Evolutionary conservation across 352 stramenopile species (phyloP), one percentile per base, ranked within the genome.

Genomic region (Globisporangium nagaii): DNA sequence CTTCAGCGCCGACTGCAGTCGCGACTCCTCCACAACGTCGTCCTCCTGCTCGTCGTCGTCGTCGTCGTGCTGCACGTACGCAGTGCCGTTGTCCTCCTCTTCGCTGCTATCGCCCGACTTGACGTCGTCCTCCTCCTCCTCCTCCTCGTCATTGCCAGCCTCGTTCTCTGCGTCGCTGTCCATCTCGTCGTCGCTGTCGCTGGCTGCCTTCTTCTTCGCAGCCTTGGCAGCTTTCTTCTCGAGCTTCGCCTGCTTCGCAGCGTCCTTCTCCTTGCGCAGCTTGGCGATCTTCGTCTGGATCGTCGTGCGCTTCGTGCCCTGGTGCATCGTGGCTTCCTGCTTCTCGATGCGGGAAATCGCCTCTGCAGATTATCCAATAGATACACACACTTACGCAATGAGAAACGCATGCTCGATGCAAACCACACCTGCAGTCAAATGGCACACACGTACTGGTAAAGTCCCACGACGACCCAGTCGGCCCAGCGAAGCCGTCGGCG

Each of bases 281-380:
- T 90, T 89, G 30, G 92, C 80, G 43, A 95, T 95, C 65, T 95
- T 93, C 35, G 79, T 62, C 66, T 94, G 83, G 36, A 93, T 89
- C 0, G 82, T 86, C 66, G 84, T 93, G 47, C 78, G 75, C 62
- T 90, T 88, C 45, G 79, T 87, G 43, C 66, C 73, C 45, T 60
- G 82, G 24, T 65, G 68, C 36, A 75, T 75, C 43, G 56, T 66
- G 44, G 53, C 69, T 50, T 95, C 83, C 71, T 90, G 81, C 39
- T 75, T 68, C 55, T 93, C 80, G 45, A 94, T 92, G 44, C 80
- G 76, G 20, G 85, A 92, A 49, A 96, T 95, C 28, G 81, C 80
- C 40, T 91, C 71, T 78, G 45, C 7, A 56, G 11, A 42, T 10
- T 10, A 46, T 10, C 25, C 31, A 19, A 60, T 20, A 17, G 28